Evolutionary conservation across 192 early-diverging fungal genomes (phyloP).

Genomic region (Coemansia sp.): DNA sequence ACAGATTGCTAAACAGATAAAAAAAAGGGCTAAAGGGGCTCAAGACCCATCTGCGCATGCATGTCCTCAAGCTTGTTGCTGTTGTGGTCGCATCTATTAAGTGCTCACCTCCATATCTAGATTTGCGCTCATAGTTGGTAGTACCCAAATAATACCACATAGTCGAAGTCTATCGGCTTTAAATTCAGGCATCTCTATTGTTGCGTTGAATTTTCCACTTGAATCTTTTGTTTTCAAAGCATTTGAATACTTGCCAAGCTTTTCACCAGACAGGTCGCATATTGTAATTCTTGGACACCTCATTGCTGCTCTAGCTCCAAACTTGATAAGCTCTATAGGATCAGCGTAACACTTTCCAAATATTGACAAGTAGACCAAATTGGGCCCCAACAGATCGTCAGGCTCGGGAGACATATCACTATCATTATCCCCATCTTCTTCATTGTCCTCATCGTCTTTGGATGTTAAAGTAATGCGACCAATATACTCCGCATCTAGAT

Average conservation of each 20-base stretch:
- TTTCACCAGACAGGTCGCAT: background rate
- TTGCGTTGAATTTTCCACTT: no score
- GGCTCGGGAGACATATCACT: background rate
- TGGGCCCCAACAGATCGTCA: background rate
- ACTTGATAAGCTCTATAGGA: background rate
- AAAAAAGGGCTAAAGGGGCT: background rate
- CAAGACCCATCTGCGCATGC: constrained; percentile 22
- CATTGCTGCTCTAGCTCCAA: background rate
- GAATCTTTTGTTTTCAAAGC: no score
- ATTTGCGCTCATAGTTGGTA: background rate
- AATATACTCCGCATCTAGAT: background rate
- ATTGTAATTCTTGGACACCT: background rate
- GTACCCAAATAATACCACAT: background rate
- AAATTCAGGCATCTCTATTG: background rate
- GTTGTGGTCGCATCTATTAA: constrained; percentile 52
- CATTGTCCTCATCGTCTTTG: background rate
- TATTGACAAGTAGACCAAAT: background rate
- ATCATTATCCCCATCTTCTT: background rate
- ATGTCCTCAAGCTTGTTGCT: constrained; percentile 41
- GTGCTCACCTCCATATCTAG: background rate
- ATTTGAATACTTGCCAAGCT: background rate
- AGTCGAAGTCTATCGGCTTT: background rate
- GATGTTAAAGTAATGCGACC: background rate
- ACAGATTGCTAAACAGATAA: no score
- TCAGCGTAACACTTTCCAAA: background rate